phyloP scores from a whole-genome alignment of 106 monocot genomes.

The Dendrobium nobile region DNA sequence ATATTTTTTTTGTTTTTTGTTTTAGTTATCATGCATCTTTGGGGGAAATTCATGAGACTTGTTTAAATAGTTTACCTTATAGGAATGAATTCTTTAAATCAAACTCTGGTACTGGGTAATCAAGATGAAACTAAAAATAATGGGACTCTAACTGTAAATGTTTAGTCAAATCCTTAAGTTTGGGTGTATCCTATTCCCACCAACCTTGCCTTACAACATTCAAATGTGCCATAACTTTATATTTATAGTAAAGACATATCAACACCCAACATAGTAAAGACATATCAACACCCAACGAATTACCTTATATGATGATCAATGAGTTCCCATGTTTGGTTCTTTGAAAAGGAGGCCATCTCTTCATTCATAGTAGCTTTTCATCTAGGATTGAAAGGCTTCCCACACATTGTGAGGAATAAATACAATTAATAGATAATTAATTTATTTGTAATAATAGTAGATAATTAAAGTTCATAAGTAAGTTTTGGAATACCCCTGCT shows the following conservation, averaged over 20 bases:
- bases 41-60: too few species aligned
- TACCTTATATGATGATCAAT: not conserved
- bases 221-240: not conserved
- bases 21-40: not conserved
- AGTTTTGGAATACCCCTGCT: not conserved
- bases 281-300: too few species aligned
- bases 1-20: not conserved
- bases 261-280: not conserved
- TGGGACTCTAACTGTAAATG: not conserved
- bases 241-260: not conserved
- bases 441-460: not conserved
- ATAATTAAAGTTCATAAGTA: not conserved
- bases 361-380: constrained; percentile 3
- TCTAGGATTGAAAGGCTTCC: not conserved
- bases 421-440: not conserved
- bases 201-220: not conserved
- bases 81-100: not conserved
- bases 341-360: not conserved
- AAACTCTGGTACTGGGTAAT: not conserved
- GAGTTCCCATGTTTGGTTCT: not conserved
- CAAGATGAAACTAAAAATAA: not conserved
- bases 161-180: not conserved
- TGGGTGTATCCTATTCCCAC: not conserved
- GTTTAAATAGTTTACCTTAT: too few species aligned
- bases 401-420: not conserved